These are phyloP conservation scores for Ogataea trehalophila DNA, from an alignment of 805 yeast species.

Conservation along the genomic window DNA sequence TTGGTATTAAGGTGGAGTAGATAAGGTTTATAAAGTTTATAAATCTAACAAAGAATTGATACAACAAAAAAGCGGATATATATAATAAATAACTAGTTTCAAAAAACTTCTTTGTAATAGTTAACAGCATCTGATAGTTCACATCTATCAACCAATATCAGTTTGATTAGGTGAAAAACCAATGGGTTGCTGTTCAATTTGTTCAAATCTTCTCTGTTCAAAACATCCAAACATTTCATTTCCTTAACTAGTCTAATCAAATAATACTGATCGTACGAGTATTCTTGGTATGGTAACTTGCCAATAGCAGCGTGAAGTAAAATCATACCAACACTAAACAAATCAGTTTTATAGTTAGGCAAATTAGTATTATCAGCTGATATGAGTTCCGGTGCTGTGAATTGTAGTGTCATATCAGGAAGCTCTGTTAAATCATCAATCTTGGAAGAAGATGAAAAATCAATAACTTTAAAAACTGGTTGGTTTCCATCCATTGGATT, in stretches of 20 bases:
- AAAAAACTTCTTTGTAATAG: too few relatives aligned
- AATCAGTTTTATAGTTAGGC: conserved; percentile 36
- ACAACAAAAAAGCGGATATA: too few relatives aligned
- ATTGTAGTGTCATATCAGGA: conserved; percentile 36
- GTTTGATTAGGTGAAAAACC: conserved; percentile 19
- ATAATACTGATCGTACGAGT: conserved; percentile 26
- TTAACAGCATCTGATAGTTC: conserved; percentile 17
- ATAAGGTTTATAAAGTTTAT: too few relatives aligned
- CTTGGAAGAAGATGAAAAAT: conserved; percentile 39
- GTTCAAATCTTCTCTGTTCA: conserved; percentile 23
- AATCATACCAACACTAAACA: conserved; percentile 43
- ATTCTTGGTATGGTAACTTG: conserved; percentile 35
- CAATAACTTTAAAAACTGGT: conserved; percentile 37
- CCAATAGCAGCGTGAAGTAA: conserved; percentile 43
- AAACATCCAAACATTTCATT: conserved; percentile 29
- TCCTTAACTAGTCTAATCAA: conserved; percentile 31
- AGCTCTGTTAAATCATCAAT: conserved; percentile 16
- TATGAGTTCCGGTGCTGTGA: conserved; percentile 44
- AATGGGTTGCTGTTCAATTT: conserved; percentile 18
- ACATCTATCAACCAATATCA: conserved; percentile 28
- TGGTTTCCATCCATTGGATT: conserved; percentile 14
- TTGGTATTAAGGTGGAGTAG: too few relatives aligned
- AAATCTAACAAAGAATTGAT: too few relatives aligned
- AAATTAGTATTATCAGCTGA: conserved; percentile 11
- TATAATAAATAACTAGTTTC: too few relatives aligned